These are phyloP conservation scores for Morella rubra DNA, from an alignment of 306 rosid species.

Conservation along the genomic window DNA sequence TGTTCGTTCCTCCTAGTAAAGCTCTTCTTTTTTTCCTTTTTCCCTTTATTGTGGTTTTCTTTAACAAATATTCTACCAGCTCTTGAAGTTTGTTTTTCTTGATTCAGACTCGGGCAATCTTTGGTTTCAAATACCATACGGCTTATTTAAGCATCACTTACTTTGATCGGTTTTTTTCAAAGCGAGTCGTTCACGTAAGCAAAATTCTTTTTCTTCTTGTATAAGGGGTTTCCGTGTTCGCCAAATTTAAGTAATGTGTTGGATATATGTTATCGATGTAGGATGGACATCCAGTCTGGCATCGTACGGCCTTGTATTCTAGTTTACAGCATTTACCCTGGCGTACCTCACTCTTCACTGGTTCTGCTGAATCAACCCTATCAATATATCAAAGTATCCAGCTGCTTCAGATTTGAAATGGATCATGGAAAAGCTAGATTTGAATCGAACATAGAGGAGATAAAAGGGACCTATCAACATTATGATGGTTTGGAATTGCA, in stretches of 20 bases:
- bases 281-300: conserved; percentile 67
- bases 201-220: conserved; percentile 10
- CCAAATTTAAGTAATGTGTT: neutral
- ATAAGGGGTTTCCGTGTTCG: conserved; percentile 10
- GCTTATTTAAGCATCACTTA: conserved; percentile 68
- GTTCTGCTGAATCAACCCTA: conserved; percentile 28
- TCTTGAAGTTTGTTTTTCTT: conserved; percentile 18
- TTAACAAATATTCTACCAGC: neutral
- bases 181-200: conserved; percentile 67
- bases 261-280: conserved; percentile 27
- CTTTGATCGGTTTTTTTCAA: conserved; percentile 77
- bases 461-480: no score
- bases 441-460: no score
- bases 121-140: conserved; percentile 71
- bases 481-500: no score
- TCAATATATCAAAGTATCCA: neutral
- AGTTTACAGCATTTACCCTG: conserved; percentile 30
- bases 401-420: neutral
- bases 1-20: conserved; percentile 47
- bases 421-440: no score
- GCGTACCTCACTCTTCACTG: conserved; percentile 19
- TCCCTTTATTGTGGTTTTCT: neutral
- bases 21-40: neutral
- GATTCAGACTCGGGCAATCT: conserved; percentile 59
- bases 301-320: conserved; percentile 41